Conservation (phyloP, 2,329 filamentous ascomycete genomes). For the Pochonia chlamydosporia region DNA sequence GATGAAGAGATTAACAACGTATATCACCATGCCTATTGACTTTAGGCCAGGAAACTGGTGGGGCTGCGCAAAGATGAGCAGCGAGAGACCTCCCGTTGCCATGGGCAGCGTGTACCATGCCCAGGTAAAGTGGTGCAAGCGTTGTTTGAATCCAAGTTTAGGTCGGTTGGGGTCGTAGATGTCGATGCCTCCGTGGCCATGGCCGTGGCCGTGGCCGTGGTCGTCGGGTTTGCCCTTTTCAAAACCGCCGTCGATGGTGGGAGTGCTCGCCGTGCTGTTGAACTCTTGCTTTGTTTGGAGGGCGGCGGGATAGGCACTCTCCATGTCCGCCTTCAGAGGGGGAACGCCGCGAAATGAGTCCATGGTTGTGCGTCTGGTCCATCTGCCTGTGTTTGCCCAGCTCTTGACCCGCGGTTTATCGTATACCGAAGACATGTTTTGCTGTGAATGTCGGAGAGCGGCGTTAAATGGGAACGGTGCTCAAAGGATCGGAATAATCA, state of each 20-base stretch:
- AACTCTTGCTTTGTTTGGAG: background rate
- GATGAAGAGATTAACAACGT: constrained; percentile 60
- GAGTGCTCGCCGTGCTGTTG: background rate
- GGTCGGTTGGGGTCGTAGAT: constrained; percentile 16
- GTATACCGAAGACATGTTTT: constrained; percentile 4
- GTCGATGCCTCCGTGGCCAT: constrained; percentile 8
- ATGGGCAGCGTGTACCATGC: constrained; percentile 71
- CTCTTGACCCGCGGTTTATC: background rate
- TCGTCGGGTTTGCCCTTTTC: background rate
- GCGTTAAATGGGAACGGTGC: too few relatives aligned
- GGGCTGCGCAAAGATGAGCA: constrained; percentile 58
- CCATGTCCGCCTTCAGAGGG: background rate
- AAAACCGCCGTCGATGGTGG: constrained; percentile 3
- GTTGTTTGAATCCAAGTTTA: constrained; percentile 34
- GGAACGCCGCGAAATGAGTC: background rate
- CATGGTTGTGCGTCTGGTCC: constrained; percentile 5
- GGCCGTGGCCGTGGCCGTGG: background rate
- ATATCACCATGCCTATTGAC: constrained; percentile 61
- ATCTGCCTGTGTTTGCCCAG: constrained; percentile 5
- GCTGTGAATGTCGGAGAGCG: too few relatives aligned
- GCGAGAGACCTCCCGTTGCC: constrained; percentile 65
- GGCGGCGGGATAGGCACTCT: background rate
- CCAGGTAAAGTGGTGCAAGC: constrained; percentile 59
- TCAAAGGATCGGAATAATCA: background rate
- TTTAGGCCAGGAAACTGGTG: constrained; percentile 57